A percentile compares a stretch with the other conserved stretches of the same genome.
These are phyloP conservation scores for Ogataea trehalophila DNA, from an alignment of 805 yeast genomes.

Conservation along the genomic window DNA sequence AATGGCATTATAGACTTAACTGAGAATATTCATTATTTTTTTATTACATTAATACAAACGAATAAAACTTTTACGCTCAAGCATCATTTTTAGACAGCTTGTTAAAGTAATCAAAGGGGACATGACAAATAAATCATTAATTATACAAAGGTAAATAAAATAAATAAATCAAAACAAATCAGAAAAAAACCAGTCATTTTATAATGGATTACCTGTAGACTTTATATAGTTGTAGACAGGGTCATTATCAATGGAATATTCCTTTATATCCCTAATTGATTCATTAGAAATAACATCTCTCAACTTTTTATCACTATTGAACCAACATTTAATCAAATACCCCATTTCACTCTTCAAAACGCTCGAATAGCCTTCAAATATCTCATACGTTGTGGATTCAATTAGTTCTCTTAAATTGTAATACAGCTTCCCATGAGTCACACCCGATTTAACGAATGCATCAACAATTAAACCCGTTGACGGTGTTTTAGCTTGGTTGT, in stretches of 20 bases:
- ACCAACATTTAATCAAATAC: slow-evolving; percentile 65
- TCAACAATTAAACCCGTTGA: slow-evolving; percentile 53
- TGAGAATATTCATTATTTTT: no score
- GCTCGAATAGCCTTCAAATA: slow-evolving; percentile 40
- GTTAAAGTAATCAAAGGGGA: no score
- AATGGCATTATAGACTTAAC: no score
- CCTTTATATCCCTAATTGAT: slow-evolving; percentile 38
- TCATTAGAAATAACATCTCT: slow-evolving; percentile 51
- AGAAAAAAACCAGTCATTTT: not conserved
- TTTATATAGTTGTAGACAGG: slow-evolving; percentile 50
- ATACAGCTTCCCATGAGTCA: slow-evolving; percentile 59
- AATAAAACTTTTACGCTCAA: no score
- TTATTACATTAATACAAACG: no score
- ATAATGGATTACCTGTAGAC: slow-evolving; percentile 33
- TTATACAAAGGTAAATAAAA: not conserved
- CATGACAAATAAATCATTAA: not conserved
- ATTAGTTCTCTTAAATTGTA: slow-evolving; percentile 58
- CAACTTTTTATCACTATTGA: slow-evolving; percentile 55
- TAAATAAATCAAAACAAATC: not conserved
- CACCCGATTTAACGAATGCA: slow-evolving; percentile 59
- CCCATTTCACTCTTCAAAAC: slow-evolving; percentile 50
- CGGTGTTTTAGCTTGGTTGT: slow-evolving; percentile 9
- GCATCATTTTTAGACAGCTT: no score
- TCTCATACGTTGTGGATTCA: slow-evolving; percentile 52
- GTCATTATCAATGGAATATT: slow-evolving; percentile 48